A percentile compares a stretch with the other conserved stretches of the same genome.
Evolutionary conservation across 2,329 filamentous ascomycete species (phyloP).

Genomic region (Calonectria fujianensis): DNA sequence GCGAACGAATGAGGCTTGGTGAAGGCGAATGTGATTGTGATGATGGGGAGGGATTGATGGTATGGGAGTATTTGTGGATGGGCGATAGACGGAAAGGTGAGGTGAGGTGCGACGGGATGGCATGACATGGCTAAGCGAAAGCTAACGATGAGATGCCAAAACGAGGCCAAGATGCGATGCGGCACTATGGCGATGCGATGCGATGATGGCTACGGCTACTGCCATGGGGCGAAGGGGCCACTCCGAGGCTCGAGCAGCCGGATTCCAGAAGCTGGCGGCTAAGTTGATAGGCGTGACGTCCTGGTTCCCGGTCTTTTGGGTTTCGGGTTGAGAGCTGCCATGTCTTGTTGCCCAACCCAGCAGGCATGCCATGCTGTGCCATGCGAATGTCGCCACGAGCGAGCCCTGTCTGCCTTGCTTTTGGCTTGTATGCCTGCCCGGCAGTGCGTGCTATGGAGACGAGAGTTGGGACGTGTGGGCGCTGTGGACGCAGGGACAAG

Average conservation of each 20-base stretch:
- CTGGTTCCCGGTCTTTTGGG: conserved; percentile 31
- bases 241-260: conserved; percentile 25
- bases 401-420: conserved; percentile 13
- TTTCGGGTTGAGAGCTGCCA: conserved; percentile 31
- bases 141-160: not conserved
- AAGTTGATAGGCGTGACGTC: not conserved
- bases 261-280: conserved; percentile 24
- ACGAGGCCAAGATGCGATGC: conserved; percentile 20
- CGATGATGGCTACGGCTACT: not conserved
- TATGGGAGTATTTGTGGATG: conserved; percentile 7
- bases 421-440: conserved; percentile 10
- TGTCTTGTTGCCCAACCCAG: conserved; percentile 25
- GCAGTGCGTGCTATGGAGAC: conserved; percentile 10
- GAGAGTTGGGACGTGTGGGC: conserved; percentile 25
- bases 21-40: conserved; percentile 8
- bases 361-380: conserved; percentile 15
- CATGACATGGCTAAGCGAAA: conserved; percentile 13
- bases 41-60: conserved; percentile 16
- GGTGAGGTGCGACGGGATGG: not conserved
- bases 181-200: conserved; percentile 7
- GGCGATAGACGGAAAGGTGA: not conserved
- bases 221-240: conserved; percentile 18
- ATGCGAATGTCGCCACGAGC: conserved; percentile 22
- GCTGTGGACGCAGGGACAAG: conserved; percentile 16
- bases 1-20: conserved; percentile 16